phyloP scores from a whole-genome alignment of 2,329 filamentous ascomycete genomes.

The Cercospora sp. region DNA sequence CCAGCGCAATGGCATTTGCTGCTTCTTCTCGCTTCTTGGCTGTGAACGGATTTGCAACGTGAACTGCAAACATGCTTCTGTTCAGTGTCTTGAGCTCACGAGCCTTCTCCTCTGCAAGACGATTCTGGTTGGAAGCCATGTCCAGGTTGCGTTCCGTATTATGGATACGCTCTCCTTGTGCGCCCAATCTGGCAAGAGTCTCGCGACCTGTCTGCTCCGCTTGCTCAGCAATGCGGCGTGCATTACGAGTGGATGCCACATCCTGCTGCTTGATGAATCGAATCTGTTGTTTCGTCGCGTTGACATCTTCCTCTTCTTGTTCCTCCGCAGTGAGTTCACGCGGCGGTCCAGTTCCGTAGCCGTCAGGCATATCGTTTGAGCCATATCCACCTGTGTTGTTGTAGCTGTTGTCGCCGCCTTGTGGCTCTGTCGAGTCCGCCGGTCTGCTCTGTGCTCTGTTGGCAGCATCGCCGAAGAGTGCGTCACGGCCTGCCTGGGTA shows the following conservation, averaged over 20 bases:
- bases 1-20: slow-evolving; percentile 67
- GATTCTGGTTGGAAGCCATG: slow-evolving; percentile 69
- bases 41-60: slow-evolving; percentile 58
- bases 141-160: slow-evolving; percentile 84
- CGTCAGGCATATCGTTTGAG: slow-evolving; percentile 33
- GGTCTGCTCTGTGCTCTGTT: slow-evolving; percentile 52
- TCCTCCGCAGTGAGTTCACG: slow-evolving; percentile 80
- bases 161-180: slow-evolving; percentile 76
- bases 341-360: slow-evolving; percentile 60
- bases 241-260: slow-evolving; percentile 69
- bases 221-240: slow-evolving; percentile 65
- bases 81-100: slow-evolving; percentile 83
- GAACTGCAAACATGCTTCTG: slow-evolving; percentile 78
- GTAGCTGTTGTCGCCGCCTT: slow-evolving; percentile 34
- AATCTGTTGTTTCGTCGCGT: slow-evolving; percentile 72
- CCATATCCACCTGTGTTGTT: slow-evolving; percentile 36
- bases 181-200: slow-evolving; percentile 71
- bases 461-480: slow-evolving; percentile 62
- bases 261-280: slow-evolving; percentile 75
- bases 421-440: slow-evolving; percentile 18
- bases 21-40: slow-evolving; percentile 59
- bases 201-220: slow-evolving; percentile 69
- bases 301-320: slow-evolving; percentile 71
- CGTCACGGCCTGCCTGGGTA: slow-evolving; percentile 60
- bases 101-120: slow-evolving; percentile 74